Evolutionary conservation across 768 basidiomycete genomes (phyloP), one percentile per base, ranked within the genome.

Genomic region (Xerocomus spinulosus): DNA sequence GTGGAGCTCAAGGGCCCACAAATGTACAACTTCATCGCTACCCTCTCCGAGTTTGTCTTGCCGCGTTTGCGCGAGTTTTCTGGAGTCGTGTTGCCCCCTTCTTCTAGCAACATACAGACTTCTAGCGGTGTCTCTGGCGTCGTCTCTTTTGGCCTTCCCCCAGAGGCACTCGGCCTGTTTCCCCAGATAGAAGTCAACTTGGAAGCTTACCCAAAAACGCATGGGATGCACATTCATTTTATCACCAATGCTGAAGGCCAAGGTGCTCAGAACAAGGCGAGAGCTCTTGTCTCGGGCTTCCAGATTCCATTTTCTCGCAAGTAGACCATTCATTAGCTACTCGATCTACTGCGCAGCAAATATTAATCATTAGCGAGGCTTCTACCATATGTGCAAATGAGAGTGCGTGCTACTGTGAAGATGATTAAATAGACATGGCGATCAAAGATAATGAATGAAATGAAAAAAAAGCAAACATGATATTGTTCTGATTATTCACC

Each of bases 161-260:
- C 91, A 1, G 69, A 73, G 4, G 92, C 94, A 1, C 85, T 99
- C 78, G 82, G 78, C 7, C 77, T 94, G 57, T 99, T 97, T 74
- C 95, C 95, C 1, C 90, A 95, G 70, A 87, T 98, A 48, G 95
- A 98, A 70, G 85, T 92, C 67, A 96, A 96, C 64, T 68, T 87
- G 35, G 94, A 97, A 60, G 70, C 87, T 24, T 99, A 97, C 64
- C 91, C 92, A 5, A 80, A 79, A 54, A 64, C 80, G 38, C 85
- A 85, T 59, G 95, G 95, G 17, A 90, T 99, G 80, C 89, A 97
- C 62, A 83, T 99, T 30, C 89, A 94, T 64, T 93, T 95, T 63
- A 76, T 93, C 48, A 97, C 95, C 18, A 92, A 87, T 62, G 87
- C 89, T 5, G 73, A 75, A 37, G 95, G 95, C 0, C 68, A 83